phyloP scores from a whole-genome alignment of 331 rosid species.

The Telfairia occidentalis region DNA sequence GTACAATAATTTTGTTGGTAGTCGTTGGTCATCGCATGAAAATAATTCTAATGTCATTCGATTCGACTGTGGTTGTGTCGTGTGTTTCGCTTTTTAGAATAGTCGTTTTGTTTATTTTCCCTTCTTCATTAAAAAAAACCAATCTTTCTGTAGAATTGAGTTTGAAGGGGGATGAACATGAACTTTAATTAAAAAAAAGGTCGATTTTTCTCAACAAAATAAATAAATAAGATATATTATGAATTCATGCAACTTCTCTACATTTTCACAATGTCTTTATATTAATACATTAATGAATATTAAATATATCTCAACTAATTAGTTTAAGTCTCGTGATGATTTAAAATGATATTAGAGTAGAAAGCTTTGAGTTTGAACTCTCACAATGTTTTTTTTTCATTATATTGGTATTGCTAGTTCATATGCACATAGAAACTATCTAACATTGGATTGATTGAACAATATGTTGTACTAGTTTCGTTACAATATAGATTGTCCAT shows the following conservation, averaged over 20 bases:
- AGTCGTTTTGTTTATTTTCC: not conserved
- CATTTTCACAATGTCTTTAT: too few relatives aligned
- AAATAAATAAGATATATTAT: too few relatives aligned
- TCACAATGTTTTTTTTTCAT: too few relatives aligned
- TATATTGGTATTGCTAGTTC: too few relatives aligned
- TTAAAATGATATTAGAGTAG: too few relatives aligned
- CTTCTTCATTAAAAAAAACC: not conserved
- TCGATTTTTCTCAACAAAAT: not conserved
- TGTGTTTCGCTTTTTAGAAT: not conserved
- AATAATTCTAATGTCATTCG: not conserved
- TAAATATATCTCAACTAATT: too few relatives aligned
- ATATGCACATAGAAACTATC: too few relatives aligned
- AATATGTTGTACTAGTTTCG: not conserved
- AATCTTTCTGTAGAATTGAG: not conserved
- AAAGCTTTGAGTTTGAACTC: too few relatives aligned
- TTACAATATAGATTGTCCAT: not conserved
- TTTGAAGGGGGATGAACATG: not conserved
- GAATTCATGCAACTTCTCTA: too few relatives aligned
- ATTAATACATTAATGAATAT: too few relatives aligned
- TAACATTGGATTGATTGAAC: too few relatives aligned
- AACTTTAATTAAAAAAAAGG: not conserved
- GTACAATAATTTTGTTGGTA: conserved; percentile 4
- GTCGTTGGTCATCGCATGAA: not conserved
- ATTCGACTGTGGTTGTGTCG: not conserved
- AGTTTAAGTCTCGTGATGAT: too few relatives aligned